Percentiles rank a stretch among this genome's conserved stretches.
These are phyloP conservation scores for Linaria vulgaris DNA, from an alignment of 257 asterid genomes.

Conservation along the genomic window DNA sequence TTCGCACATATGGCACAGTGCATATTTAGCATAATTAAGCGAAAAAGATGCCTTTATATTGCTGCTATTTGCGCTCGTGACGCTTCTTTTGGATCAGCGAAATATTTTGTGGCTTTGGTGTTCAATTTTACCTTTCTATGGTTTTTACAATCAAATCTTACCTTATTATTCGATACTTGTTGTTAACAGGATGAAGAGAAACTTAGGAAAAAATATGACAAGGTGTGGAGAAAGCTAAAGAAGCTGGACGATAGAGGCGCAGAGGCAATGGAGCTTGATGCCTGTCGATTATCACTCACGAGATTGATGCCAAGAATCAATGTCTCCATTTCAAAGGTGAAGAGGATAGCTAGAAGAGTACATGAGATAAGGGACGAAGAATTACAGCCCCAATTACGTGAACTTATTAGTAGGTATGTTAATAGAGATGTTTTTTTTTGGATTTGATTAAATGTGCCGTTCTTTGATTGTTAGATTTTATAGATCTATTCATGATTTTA, in stretches of 20 bases:
- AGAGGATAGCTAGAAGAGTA: constrained; percentile 2
- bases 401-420: constrained; percentile 12
- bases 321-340: constrained; percentile 12
- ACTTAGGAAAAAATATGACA: constrained; percentile 6
- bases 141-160: neutral
- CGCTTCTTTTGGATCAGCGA: no score
- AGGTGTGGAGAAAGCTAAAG: constrained; percentile 19
- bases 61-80: no score
- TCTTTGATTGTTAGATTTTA: no score
- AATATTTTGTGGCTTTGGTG: no score
- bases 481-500: no score
- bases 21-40: no score
- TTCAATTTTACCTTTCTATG: no score
- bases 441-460: neutral
- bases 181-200: constrained; percentile 24
- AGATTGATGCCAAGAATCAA: constrained; percentile 11
- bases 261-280: constrained; percentile 10
- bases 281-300: constrained; percentile 1
- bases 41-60: no score
- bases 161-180: neutral
- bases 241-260: constrained; percentile 20
- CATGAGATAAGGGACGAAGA: constrained; percentile 19
- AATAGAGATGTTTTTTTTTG: neutral
- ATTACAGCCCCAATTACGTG: constrained; percentile 22
- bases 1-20: no score